Conservation (phyloP, 768 basidiomycete species). For the Obba rivulosa region DNA sequence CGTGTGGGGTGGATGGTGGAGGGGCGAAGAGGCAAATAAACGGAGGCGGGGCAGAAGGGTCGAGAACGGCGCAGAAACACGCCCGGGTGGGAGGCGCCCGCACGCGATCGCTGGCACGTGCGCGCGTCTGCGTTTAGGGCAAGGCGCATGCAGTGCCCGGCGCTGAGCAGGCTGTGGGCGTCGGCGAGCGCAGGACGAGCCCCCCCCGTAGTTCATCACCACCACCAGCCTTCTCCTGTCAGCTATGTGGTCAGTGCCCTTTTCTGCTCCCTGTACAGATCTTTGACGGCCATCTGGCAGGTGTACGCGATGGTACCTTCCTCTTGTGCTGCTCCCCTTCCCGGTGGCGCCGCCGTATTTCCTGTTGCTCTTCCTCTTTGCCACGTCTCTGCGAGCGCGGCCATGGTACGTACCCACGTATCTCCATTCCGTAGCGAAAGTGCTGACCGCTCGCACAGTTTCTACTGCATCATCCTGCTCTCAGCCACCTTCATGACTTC, state of each 20-base stretch:
- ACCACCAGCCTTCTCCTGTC: too few species aligned
- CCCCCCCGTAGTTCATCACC: too few species aligned
- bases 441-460: conserved; percentile 37
- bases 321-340: conserved; percentile 67
- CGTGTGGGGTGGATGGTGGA: conserved; percentile 13
- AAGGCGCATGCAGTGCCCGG: not conserved
- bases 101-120: conserved; percentile 8
- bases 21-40: conserved; percentile 11
- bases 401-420: conserved; percentile 57
- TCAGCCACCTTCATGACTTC: conserved; percentile 81
- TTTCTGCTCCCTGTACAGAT: not conserved
- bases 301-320: conserved; percentile 87
- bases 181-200: too few species aligned
- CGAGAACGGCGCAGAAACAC: conserved; percentile 24
- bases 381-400: conserved; percentile 73
- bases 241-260: conserved; percentile 49
- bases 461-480: conserved; percentile 82
- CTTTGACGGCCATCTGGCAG: conserved; percentile 28
- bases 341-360: conserved; percentile 81
- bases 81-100: not conserved
- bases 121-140: conserved; percentile 8
- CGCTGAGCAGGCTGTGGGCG: not conserved
- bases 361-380: conserved; percentile 69
- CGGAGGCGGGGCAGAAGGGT: conserved; percentile 15
- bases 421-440: not conserved